Percentiles rank a stretch among this genome's conserved stretches.
These are phyloP conservation scores for Gamsiella multidivaricata DNA, from an alignment of 192 early-diverging fungal species.

Conservation along the genomic window DNA sequence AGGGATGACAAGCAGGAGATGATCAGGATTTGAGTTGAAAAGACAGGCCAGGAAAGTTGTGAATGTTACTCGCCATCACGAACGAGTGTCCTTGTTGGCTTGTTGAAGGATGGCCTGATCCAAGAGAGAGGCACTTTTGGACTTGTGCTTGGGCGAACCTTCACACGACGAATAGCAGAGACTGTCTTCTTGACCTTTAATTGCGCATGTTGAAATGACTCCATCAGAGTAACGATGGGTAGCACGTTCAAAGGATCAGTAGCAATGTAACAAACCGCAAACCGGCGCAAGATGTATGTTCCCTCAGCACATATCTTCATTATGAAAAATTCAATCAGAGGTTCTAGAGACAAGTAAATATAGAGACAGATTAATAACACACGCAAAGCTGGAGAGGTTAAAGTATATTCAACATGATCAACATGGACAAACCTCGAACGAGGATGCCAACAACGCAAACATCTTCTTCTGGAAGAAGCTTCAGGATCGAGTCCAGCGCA, in stretches of 20 bases:
- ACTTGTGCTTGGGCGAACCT: conserved; percentile 1
- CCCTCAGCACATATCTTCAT: conserved; percentile 10
- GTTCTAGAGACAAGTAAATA: not conserved
- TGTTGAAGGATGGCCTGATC: conserved; percentile 13
- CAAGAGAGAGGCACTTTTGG: conserved; percentile 20
- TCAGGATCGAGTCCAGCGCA: conserved; percentile 9
- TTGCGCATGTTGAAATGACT: conserved; percentile 11
- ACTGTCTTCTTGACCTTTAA: conserved; percentile 1
- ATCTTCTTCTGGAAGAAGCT: conserved; percentile 10
- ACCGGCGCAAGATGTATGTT: conserved; percentile 17
- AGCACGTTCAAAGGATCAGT: conserved; percentile 2
- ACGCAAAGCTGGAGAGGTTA: too few species aligned
- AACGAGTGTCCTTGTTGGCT: conserved; percentile 7
- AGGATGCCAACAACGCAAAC: conserved; percentile 21
- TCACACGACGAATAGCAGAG: conserved; percentile 5
- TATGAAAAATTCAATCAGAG: conserved; percentile 9
- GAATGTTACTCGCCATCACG: conserved; percentile 14
- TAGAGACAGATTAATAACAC: not conserved
- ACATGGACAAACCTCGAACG: conserved; percentile 7
- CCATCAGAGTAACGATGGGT: conserved; percentile 7
- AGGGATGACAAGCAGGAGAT: too few species aligned
- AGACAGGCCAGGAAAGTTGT: too few species aligned
- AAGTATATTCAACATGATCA: not conserved
- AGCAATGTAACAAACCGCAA: conserved; percentile 12
- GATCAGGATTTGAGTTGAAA: too few species aligned